Evolutionary conservation across 495 filamentous ascomycete genomes (phyloP).

Genomic region (Patellaria atrata): DNA sequence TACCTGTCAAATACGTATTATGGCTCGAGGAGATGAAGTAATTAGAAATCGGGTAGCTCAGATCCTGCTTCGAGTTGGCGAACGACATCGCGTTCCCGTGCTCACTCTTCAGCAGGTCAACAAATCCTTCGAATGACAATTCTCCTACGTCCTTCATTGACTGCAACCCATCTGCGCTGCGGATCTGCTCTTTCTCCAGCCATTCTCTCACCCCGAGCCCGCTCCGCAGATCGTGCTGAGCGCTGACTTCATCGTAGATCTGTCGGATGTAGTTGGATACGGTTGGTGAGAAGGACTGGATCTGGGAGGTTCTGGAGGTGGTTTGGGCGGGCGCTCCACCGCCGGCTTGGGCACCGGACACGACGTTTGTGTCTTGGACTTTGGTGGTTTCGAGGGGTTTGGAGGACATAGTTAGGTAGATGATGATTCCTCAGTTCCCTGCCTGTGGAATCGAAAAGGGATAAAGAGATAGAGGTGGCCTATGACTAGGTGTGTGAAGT

Average conservation of each 20-base stretch:
- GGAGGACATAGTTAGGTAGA: slow-evolving; percentile 10
- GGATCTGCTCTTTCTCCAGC: slow-evolving; percentile 14
- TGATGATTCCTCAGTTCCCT: slow-evolving; percentile 1
- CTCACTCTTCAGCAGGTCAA: too few relatives aligned
- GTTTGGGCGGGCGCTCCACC: slow-evolving; percentile 11
- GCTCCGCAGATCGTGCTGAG: slow-evolving; percentile 7
- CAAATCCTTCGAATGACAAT: too few relatives aligned
- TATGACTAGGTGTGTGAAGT: too few relatives aligned
- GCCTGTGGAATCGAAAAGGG: neutral
- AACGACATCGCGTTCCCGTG: too few relatives aligned
- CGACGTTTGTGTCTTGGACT: too few relatives aligned
- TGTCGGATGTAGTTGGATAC: slow-evolving; percentile 9
- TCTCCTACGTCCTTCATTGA: too few relatives aligned
- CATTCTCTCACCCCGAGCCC: slow-evolving; percentile 13
- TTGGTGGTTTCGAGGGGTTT: too few relatives aligned
- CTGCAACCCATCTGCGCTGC: too few relatives aligned
- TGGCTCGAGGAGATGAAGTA: slow-evolving; percentile 91
- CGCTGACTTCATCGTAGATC: slow-evolving; percentile 13
- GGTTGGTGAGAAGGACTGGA: slow-evolving; percentile 10
- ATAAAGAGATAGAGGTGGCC: too few relatives aligned
- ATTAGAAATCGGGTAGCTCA: slow-evolving; percentile 51
- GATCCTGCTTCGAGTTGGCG: too few relatives aligned
- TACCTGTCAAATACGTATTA: slow-evolving; percentile 88
- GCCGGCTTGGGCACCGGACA: slow-evolving; percentile 17
- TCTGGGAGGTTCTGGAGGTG: slow-evolving; percentile 2